Evolutionary conservation across 2,329 filamentous ascomycete genomes (phyloP), one percentile per base, ranked within the genome.

Genomic region (Madurella fahalii): DNA sequence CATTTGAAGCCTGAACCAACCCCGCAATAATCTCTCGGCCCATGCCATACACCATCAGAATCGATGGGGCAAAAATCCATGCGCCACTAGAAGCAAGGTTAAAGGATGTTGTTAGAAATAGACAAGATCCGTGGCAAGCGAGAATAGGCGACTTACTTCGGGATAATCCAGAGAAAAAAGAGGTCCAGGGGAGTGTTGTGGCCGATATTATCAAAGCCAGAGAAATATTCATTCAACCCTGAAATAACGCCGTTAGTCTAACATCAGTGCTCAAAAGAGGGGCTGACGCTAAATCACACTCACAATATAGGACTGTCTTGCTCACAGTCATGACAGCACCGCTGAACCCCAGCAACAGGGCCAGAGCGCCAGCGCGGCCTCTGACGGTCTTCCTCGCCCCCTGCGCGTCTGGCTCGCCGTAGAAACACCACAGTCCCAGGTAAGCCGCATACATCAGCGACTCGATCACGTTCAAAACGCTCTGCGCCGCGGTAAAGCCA

Each of bases 401-500:
- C 16, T n/a, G 34, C 11, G 18, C 46, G 41, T n/a, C 40, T 17
- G 31, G 12, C 44, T 9, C 11, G 8, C 51, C 58, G 9, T 54
- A 32, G 13, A n/a, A 34, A 18, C 52, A 54, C 61, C 74, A 76
- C 31, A 73, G 53, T 9, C 62, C 62, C 37, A 74, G 25, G 40
- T 67, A 69, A 2, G 41, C 63, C n/a, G 69, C 44, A 44, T 72
- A 72, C 54, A 70, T 53, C 40, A 63, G 53, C 2, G 81, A 62
- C 64, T 72, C 68, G 53, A 65, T 60, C 2, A 67, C 53, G 56
- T 72, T 74, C 43, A 75, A 67, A 7, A 76, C 64, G 30, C 80
- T 80, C 76, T 95, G 90, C 39, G 90, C 89, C 41, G 79, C 81
- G 0, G 88, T 89, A 72, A 95, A 96, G 37, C 90, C 90, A 67